Evolutionary conservation across 2,329 filamentous ascomycete genomes (phyloP).

Genomic region (Chalaropsis ovoidea): DNA sequence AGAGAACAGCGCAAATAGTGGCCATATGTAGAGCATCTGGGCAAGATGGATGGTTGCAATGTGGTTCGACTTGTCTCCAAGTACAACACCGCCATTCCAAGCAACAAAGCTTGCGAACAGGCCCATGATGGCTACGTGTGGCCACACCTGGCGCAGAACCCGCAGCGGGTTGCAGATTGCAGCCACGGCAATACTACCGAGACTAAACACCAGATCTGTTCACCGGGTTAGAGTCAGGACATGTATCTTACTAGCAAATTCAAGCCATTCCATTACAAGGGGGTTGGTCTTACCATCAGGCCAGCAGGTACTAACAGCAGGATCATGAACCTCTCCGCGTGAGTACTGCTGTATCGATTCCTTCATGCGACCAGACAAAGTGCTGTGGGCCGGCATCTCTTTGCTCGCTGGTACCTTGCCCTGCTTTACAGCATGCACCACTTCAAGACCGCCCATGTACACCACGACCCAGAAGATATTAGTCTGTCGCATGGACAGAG

Average conservation of each 20-base stretch:
- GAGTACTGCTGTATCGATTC: conserved; percentile 39
- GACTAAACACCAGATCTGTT: conserved; percentile 42
- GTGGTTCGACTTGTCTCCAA: conserved; percentile 95
- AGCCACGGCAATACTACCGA: conserved; percentile 54
- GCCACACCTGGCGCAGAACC: conserved; percentile 44
- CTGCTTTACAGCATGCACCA: conserved; percentile 42
- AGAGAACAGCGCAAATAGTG: conserved; percentile 82
- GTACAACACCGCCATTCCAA: conserved; percentile 85
- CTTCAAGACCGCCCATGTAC: conserved; percentile 57
- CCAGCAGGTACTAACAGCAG: conserved; percentile 38
- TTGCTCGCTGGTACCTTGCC: conserved; percentile 31
- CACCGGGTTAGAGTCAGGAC: conserved; percentile 32
- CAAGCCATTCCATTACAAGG: no score
- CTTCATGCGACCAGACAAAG: conserved; percentile 32
- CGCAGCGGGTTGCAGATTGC: conserved; percentile 41
- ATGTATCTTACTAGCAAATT: background rate
- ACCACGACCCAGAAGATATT: conserved; percentile 93
- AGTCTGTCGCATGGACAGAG: conserved; percentile 77
- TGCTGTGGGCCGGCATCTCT: conserved; percentile 22
- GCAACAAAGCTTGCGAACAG: conserved; percentile 65
- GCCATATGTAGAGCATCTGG: conserved; percentile 94
- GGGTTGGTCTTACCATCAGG: conserved; percentile 34
- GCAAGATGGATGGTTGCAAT: conserved; percentile 77
- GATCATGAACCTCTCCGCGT: conserved; percentile 47
- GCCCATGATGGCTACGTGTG: conserved; percentile 51